Evolutionary conservation across 257 asterid genomes (phyloP).

Genomic region (Striga asiatica): DNA sequence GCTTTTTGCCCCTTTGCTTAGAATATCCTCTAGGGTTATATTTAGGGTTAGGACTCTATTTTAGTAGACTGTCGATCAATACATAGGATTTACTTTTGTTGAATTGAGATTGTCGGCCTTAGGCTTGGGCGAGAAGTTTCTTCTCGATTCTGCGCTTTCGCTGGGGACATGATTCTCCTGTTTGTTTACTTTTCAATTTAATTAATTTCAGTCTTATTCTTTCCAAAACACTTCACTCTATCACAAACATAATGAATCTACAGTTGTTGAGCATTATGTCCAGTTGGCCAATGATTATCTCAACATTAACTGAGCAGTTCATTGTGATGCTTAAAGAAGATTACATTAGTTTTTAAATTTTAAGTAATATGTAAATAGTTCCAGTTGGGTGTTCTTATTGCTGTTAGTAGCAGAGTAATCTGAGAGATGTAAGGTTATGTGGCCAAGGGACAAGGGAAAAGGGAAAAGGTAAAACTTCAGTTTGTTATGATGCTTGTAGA

Average conservation of each 20-base stretch:
- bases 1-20: no score
- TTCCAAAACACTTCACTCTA: no score
- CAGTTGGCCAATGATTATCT: background rate
- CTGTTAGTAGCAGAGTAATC: background rate
- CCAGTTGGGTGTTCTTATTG: background rate
- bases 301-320: background rate
- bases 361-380: background rate
- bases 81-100: no score
- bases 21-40: no score
- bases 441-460: background rate
- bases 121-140: no score
- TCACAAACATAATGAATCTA: background rate
- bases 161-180: no score
- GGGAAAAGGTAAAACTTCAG: background rate
- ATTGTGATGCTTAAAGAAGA: background rate
- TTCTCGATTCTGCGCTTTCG: no score
- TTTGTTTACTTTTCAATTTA: no score
- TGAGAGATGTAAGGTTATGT: background rate
- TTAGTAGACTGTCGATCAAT: no score
- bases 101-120: no score
- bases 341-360: background rate
- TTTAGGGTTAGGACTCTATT: no score
- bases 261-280: background rate
- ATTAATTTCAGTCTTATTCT: no score
- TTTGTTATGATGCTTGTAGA: background rate